A percentile compares a stretch with the other conserved stretches of the same genome.
Evolutionary conservation across 2,329 filamentous ascomycete genomes (phyloP).

Genomic region (Colletotrichum theobromicola): DNA sequence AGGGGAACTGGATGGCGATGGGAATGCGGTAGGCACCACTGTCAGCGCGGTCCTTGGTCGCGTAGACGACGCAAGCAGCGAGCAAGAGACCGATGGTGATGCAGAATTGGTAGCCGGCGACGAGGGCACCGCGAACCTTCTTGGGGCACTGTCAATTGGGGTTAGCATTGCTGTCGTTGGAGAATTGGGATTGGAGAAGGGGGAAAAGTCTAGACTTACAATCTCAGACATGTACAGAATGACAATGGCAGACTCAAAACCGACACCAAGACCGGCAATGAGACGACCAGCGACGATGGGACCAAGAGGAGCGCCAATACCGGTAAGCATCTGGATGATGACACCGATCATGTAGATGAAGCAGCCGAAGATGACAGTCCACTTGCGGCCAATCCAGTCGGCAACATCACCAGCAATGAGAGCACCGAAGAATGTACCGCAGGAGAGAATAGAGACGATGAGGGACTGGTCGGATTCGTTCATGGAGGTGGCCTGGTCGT

Average conservation of each 20-base stretch:
- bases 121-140: slow-evolving; percentile 78
- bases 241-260: slow-evolving; percentile 80
- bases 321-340: slow-evolving; percentile 67
- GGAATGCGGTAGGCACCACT: slow-evolving; percentile 80
- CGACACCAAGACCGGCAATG: slow-evolving; percentile 78
- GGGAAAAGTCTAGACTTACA: slow-evolving; percentile 38
- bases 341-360: slow-evolving; percentile 73
- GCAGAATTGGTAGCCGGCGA: slow-evolving; percentile 85
- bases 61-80: slow-evolving; percentile 77
- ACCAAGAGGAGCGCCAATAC: slow-evolving; percentile 52
- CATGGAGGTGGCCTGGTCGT: slow-evolving; percentile 34
- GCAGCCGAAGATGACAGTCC: slow-evolving; percentile 75
- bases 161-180: background rate
- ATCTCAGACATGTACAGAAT: slow-evolving; percentile 91
- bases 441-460: slow-evolving; percentile 79
- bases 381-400: slow-evolving; percentile 76
- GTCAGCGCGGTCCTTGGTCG: slow-evolving; percentile 64
- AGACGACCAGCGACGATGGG: slow-evolving; percentile 76
- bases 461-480: slow-evolving; percentile 53
- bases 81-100: slow-evolving; percentile 81
- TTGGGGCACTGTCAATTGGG: slow-evolving; percentile 51
- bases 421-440: slow-evolving; percentile 79
- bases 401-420: slow-evolving; percentile 79
- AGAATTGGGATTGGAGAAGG: background rate
- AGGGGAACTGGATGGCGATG: slow-evolving; percentile 80